A percentile compares a stretch with the other conserved stretches of the same genome.
Evolutionary conservation across 2,329 filamentous ascomycete species (phyloP).

Genomic region (Orbilia javanica): DNA sequence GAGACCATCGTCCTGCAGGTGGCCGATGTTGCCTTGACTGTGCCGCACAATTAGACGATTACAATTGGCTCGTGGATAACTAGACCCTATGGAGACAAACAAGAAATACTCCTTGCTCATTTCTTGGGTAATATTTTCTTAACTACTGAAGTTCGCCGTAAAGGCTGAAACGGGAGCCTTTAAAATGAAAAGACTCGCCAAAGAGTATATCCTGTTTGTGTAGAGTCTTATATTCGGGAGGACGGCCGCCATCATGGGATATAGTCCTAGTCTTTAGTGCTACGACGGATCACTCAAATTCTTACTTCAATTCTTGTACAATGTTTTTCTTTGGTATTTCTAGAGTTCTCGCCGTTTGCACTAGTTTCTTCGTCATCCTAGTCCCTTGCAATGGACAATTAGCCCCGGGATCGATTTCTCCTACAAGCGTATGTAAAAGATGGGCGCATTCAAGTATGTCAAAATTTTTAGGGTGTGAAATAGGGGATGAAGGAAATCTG

Average conservation of each 20-base stretch:
- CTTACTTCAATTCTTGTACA: not conserved
- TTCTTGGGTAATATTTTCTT: not conserved
- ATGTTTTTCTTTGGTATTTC: not conserved
- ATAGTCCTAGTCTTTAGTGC: too few species aligned
- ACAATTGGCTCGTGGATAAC: constrained; percentile 2
- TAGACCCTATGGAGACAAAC: not conserved
- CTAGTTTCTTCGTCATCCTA: not conserved
- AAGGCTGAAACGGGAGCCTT: not conserved
- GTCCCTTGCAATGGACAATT: constrained; percentile 8
- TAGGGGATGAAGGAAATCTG: not conserved
- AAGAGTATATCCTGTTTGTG: not conserved
- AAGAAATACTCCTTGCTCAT: not conserved
- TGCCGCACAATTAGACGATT: constrained; percentile 20
- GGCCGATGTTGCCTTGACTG: constrained; percentile 13
- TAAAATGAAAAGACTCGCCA: not conserved
- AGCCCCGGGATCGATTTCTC: constrained; percentile 11
- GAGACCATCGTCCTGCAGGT: constrained; percentile 1
- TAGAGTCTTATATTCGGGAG: not conserved
- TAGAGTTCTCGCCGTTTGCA: not conserved
- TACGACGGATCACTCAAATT: too few species aligned
- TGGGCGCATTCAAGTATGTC: constrained; percentile 40
- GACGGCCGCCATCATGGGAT: too few species aligned
- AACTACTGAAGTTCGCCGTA: not conserved
- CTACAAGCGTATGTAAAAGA: constrained; percentile 6
- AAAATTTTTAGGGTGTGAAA: not conserved